A percentile compares a stretch with the other conserved stretches of the same genome.
Evolutionary conservation across 1,284 basidiomycete species (phyloP).

Genomic region (Meripilus lineatus): DNA sequence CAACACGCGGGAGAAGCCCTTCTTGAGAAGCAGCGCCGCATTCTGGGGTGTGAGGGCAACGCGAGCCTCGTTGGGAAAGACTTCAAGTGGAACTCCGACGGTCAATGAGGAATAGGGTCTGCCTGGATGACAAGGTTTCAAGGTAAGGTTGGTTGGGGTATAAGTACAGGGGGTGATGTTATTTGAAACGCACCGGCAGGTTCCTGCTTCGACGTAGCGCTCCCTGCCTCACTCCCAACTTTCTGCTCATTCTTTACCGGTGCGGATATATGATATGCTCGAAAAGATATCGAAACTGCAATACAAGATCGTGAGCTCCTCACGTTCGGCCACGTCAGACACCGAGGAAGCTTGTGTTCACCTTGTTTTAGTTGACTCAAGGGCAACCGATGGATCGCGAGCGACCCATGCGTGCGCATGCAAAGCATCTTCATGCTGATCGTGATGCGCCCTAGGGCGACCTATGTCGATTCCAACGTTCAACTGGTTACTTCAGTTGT

Average conservation of each 20-base stretch:
- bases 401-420: neutral
- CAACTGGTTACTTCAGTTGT: too few relatives aligned
- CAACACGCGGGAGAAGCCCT: constrained; percentile 70
- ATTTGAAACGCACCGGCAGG: constrained; percentile 16
- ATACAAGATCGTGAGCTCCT: neutral
- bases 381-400: neutral
- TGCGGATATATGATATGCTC: constrained; percentile 20
- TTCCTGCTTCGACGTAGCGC: constrained; percentile 15
- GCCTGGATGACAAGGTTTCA: constrained; percentile 41
- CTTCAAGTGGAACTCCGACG: constrained; percentile 75
- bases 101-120: constrained; percentile 68
- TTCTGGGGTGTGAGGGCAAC: constrained; percentile 80
- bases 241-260: constrained; percentile 18
- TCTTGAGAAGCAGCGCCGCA: constrained; percentile 68
- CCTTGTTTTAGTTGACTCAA: constrained; percentile 6
- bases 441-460: neutral
- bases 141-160: too few relatives aligned
- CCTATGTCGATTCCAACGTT: too few relatives aligned
- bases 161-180: neutral
- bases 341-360: neutral
- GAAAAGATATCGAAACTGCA: constrained; percentile 21
- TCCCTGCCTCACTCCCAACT: constrained; percentile 10
- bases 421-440: constrained; percentile 7
- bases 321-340: too few relatives aligned
- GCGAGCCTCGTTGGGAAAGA: constrained; percentile 70